A percentile compares a stretch with the other conserved stretches of the same genome.
These are phyloP conservation scores for Plasmopara muralis DNA, from an alignment of 352 stramenopile genomes.

Conservation along the genomic window DNA sequence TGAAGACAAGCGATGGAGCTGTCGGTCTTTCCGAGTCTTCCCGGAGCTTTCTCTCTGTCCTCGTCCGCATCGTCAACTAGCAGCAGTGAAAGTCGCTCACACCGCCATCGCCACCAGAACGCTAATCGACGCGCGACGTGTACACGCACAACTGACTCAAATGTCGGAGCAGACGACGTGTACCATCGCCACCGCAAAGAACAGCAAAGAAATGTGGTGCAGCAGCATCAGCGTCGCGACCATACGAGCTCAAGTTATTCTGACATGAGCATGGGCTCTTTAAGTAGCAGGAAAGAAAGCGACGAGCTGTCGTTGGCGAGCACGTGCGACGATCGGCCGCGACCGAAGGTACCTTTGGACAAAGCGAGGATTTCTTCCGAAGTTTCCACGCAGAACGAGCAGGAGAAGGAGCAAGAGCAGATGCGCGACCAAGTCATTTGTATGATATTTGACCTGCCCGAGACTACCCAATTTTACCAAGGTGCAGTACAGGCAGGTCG, in stretches of 20 bases:
- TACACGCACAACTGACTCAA: constrained; percentile 1
- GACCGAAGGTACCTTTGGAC: constrained; percentile 36
- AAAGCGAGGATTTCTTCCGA: constrained; percentile 42
- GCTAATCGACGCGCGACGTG: neutral
- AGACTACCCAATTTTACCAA: constrained; percentile 71
- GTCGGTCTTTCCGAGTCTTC: no score
- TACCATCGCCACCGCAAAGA: constrained; percentile 21
- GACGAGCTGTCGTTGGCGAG: constrained; percentile 21
- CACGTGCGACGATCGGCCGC: constrained; percentile 14
- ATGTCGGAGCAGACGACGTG: constrained; percentile 6
- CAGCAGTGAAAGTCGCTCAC: constrained; percentile 11
- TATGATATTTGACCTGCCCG: constrained; percentile 78
- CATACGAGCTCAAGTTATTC: constrained; percentile 18
- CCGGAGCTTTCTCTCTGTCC: no score
- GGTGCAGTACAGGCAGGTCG: constrained; percentile 21
- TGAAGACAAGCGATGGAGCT: no score
- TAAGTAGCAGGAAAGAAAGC: constrained; percentile 23
- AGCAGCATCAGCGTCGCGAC: constrained; percentile 9
- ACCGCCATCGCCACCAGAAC: constrained; percentile 1
- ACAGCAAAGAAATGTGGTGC: constrained; percentile 8
- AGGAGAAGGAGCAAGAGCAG: constrained; percentile 30
- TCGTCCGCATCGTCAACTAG: constrained; percentile 23
- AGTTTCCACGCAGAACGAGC: constrained; percentile 14
- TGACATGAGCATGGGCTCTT: constrained; percentile 21
- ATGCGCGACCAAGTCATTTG: constrained; percentile 80